Percentiles rank a stretch among this genome's conserved stretches.
Evolutionary conservation across 2,329 filamentous ascomycete species (phyloP).

Genomic region (Ascochyta rabiei): DNA sequence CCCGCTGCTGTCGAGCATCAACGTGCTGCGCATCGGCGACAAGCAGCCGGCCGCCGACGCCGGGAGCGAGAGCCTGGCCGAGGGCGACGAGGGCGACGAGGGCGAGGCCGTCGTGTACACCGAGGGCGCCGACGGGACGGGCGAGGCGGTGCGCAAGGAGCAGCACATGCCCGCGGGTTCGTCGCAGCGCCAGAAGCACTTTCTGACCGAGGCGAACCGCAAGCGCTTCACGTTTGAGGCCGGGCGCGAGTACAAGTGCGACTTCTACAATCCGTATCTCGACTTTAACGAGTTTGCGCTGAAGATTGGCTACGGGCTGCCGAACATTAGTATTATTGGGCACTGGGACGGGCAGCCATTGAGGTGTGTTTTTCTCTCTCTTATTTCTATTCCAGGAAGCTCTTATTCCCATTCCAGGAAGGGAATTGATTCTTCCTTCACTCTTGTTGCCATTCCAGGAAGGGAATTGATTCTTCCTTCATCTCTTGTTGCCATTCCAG

Average conservation of each 20-base stretch:
- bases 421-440: no score
- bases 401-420: no score
- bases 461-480: no score
- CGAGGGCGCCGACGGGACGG: slow-evolving; percentile 56
- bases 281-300: slow-evolving; percentile 82
- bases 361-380: slow-evolving; percentile 57
- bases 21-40: slow-evolving; percentile 71
- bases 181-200: slow-evolving; percentile 63
- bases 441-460: no score
- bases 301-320: slow-evolving; percentile 59
- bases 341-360: slow-evolving; percentile 82
- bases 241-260: slow-evolving; percentile 65
- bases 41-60: slow-evolving; percentile 40
- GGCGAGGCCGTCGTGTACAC: slow-evolving; percentile 59
- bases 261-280: slow-evolving; percentile 92
- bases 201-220: slow-evolving; percentile 62
- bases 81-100: slow-evolving; percentile 60
- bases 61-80: no score
- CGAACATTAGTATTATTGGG: slow-evolving; percentile 75
- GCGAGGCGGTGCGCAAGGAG: slow-evolving; percentile 49
- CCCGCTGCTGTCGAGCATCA: slow-evolving; percentile 79
- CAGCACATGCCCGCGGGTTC: slow-evolving; percentile 49
- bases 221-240: slow-evolving; percentile 66
- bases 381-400: not conserved
- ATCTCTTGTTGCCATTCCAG: no score